Conservation (phyloP, 2,329 filamentous ascomycete genomes). For the Zopfia rhizophila region DNA sequence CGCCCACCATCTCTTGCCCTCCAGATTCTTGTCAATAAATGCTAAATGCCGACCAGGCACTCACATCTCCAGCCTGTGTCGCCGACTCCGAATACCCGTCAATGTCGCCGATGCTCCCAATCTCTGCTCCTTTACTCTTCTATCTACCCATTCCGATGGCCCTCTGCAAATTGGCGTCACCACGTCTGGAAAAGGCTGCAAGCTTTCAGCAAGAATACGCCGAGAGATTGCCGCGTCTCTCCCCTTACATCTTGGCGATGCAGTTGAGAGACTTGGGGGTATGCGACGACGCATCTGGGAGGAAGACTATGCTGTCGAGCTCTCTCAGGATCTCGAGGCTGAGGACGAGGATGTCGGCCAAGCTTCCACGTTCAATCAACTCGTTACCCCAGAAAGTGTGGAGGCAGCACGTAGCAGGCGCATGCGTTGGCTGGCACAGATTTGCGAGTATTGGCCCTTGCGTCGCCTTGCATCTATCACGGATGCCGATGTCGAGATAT, state of each 20-base stretch:
- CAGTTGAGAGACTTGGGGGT: conserved; percentile 79
- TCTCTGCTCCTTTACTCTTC: conserved; percentile 88
- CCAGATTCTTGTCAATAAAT: background rate
- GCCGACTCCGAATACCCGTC: conserved; percentile 83
- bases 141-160: conserved; percentile 89
- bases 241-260: conserved; percentile 77
- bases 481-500: conserved; percentile 79
- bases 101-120: conserved; percentile 90
- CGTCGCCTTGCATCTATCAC: conserved; percentile 81
- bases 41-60: conserved; percentile 58
- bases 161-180: conserved; percentile 95
- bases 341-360: conserved; percentile 77
- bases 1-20: conserved; percentile 11
- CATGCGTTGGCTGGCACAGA: conserved; percentile 92
- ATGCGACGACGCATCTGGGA: conserved; percentile 54
- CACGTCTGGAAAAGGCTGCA: conserved; percentile 94
- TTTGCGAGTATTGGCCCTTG: conserved; percentile 98
- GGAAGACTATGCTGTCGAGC: conserved; percentile 62
- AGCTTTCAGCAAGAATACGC: conserved; percentile 87
- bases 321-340: conserved; percentile 56
- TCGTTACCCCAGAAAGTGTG: conserved; percentile 78
- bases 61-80: conserved; percentile 79
- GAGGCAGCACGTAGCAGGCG: conserved; percentile 80
- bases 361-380: conserved; percentile 81
- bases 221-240: conserved; percentile 86